Conservation (phyloP, 768 basidiomycete genomes). For the Mrakia hoshinonis region DNA sequence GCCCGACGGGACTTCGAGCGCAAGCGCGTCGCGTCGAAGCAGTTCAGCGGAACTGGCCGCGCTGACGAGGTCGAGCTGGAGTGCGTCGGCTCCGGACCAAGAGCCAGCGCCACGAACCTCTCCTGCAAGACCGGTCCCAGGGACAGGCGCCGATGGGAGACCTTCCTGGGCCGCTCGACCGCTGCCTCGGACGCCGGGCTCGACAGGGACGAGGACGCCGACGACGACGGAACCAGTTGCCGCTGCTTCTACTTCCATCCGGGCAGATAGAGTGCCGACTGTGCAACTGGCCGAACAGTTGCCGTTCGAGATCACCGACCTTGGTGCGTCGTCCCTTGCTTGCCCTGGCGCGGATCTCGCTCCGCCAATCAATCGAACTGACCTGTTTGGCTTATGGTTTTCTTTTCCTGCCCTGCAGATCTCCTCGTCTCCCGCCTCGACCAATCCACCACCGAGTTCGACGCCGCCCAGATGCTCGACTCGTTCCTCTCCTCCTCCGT, state of each 20-base stretch:
- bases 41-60: background rate
- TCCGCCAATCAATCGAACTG: background rate
- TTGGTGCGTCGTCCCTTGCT: background rate
- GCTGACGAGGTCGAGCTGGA: background rate
- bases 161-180: constrained; percentile 6
- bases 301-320: constrained; percentile 6
- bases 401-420: background rate
- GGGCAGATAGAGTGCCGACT: background rate
- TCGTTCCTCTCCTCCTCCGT: constrained; percentile 24
- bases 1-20: background rate
- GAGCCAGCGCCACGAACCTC: background rate
- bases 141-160: background rate
- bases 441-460: background rate
- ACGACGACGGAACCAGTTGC: no score
- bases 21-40: background rate
- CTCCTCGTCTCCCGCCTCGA: constrained; percentile 12
- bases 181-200: background rate
- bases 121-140: background rate
- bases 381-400: background rate
- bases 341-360: background rate
- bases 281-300: background rate
- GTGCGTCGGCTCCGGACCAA: background rate
- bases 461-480: constrained; percentile 14
- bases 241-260: no score
- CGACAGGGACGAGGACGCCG: background rate